A percentile compares a stretch with the other conserved stretches of the same genome.
These are phyloP conservation scores for Nosema granulosis DNA, from an alignment of 371 early-diverging fungal species.

Conservation along the genomic window DNA sequence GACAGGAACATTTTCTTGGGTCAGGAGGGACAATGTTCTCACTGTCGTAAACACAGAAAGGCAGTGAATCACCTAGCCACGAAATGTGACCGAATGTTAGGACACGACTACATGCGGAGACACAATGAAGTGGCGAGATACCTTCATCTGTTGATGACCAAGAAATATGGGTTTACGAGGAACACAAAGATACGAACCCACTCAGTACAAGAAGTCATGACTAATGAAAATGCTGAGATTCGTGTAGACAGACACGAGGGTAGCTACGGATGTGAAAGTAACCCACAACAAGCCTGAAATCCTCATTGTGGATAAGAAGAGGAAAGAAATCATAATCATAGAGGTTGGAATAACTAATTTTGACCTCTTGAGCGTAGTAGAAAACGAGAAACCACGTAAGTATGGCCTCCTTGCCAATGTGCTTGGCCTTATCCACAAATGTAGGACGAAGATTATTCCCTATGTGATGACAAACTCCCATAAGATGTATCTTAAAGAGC, in stretches of 20 bases:
- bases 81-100: slow-evolving; percentile 6
- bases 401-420: no score
- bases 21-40: background rate
- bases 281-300: slow-evolving; percentile 6
- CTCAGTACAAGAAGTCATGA: slow-evolving; percentile 16
- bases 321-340: no score
- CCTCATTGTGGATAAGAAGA: background rate
- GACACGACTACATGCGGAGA: background rate
- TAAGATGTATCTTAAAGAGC: no score
- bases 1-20: slow-evolving; percentile 9
- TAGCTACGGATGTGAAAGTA: background rate
- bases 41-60: slow-evolving; percentile 3
- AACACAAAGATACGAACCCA: slow-evolving; percentile 7
- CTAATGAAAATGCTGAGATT: background rate
- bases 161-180: slow-evolving; percentile 7
- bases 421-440: no score
- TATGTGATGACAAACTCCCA: no score
- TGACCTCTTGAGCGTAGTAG: no score
- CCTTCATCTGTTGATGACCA: background rate
- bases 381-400: no score
- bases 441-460: no score
- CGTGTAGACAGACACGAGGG: slow-evolving; percentile 13
- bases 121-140: slow-evolving; percentile 9
- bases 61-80: slow-evolving; percentile 1
- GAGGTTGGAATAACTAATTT: no score